These are phyloP conservation scores for Chamaecrista fasciculata DNA, from an alignment of 306 rosid species.

Conservation along the genomic window DNA sequence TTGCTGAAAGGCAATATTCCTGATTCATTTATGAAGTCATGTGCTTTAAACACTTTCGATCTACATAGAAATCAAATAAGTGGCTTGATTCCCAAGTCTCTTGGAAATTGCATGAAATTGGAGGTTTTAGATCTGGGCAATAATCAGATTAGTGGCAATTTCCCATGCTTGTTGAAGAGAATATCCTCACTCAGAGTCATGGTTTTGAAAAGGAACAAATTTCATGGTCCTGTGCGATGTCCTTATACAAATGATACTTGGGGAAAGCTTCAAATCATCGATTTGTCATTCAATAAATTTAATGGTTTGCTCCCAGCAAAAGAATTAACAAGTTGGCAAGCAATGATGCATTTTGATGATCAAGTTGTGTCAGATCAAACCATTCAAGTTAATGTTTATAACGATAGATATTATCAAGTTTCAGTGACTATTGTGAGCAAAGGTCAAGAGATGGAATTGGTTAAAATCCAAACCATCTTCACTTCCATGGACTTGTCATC, in stretches of 20 bases:
- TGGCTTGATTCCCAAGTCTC: too few relatives aligned
- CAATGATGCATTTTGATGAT: constrained; percentile 27
- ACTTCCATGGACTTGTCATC: constrained; percentile 40
- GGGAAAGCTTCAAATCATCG: constrained; percentile 38
- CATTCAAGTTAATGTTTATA: not conserved
- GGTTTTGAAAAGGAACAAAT: constrained; percentile 32
- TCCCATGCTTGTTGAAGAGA: constrained; percentile 31
- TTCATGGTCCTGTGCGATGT: constrained; percentile 29
- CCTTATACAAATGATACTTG: not conserved
- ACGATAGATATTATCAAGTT: constrained; percentile 46
- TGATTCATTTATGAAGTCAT: not conserved
- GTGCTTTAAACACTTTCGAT: not conserved
- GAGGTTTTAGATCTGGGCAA: constrained; percentile 17
- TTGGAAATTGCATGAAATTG: not conserved
- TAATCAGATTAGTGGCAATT: constrained; percentile 12
- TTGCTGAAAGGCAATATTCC: not conserved
- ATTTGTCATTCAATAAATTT: constrained; percentile 41
- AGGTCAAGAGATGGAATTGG: constrained; percentile 26
- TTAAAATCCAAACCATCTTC: constrained; percentile 7
- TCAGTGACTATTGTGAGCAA: constrained; percentile 25
- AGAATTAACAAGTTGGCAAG: constrained; percentile 25
- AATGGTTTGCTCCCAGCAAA: constrained; percentile 25
- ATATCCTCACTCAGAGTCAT: constrained; percentile 33
- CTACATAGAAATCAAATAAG: not conserved
- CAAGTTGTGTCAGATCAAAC: not conserved